Conservation (phyloP, 2,329 filamentous ascomycete genomes). For the Helotiales sp. region DNA sequence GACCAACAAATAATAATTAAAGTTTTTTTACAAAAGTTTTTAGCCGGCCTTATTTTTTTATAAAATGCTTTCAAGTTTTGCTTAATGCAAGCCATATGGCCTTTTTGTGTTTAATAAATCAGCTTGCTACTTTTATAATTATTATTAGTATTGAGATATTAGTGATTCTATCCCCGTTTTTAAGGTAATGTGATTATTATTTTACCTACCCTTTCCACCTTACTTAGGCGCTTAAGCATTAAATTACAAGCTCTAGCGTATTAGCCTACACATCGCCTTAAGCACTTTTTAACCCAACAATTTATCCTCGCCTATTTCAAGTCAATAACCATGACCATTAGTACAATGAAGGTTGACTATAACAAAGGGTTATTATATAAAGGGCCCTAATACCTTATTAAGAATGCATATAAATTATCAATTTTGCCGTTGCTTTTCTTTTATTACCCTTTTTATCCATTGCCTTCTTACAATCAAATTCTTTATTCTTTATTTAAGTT, state of each 20-base stretch:
- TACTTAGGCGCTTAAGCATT: not conserved
- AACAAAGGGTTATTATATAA: not conserved
- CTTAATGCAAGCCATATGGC: too few species aligned
- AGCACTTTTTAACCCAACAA: not conserved
- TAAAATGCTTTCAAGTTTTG: too few species aligned
- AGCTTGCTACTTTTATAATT: too few species aligned
- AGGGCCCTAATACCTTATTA: not conserved
- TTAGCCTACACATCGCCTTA: conserved; percentile 1
- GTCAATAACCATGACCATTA: not conserved
- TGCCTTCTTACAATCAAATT: not conserved
- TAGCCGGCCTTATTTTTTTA: too few species aligned
- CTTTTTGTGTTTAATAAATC: too few species aligned
- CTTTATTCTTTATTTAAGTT: not conserved
- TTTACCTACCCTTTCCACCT: conserved; percentile 11
- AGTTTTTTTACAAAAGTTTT: too few species aligned
- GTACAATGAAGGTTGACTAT: not conserved
- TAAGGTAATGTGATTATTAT: not conserved
- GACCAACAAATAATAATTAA: too few species aligned
- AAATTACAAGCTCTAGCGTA: not conserved
- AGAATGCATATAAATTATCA: not conserved
- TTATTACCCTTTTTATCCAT: not conserved
- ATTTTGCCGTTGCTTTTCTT: not conserved
- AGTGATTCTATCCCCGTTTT: not conserved
- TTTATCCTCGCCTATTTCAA: not conserved
- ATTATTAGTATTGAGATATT: conserved; percentile 9